These are phyloP conservation scores for Rubus parviflorus DNA, from an alignment of 306 rosid genomes.

Conservation along the genomic window DNA sequence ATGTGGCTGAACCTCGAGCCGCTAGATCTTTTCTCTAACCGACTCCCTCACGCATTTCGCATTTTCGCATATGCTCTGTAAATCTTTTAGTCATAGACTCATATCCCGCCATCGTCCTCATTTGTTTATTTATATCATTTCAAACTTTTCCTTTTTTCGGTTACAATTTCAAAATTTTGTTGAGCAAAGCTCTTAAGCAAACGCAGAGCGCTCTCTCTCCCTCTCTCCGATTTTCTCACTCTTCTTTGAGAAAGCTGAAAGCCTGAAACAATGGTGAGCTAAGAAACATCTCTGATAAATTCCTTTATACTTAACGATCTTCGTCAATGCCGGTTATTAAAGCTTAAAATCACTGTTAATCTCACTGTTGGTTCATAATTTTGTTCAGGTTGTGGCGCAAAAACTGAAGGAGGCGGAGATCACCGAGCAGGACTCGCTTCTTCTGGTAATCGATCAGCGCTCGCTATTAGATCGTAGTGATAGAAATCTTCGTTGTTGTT, in stretches of 20 bases:
- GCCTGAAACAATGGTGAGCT: slow-evolving; percentile 52
- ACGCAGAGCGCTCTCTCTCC: slow-evolving; percentile 15
- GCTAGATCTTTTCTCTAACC: background rate
- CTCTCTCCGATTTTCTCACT: slow-evolving; percentile 7
- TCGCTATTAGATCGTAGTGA: slow-evolving; percentile 17
- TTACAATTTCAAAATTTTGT: slow-evolving; percentile 29
- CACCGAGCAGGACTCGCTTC: slow-evolving; percentile 95
- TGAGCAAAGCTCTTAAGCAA: background rate
- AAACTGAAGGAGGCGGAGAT: slow-evolving; percentile 85
- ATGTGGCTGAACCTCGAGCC: background rate
- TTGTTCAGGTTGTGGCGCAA: slow-evolving; percentile 82
- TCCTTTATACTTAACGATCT: slow-evolving; percentile 19
- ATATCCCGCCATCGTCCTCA: slow-evolving; percentile 45
- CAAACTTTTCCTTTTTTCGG: background rate
- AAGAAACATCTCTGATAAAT: slow-evolving; percentile 4
- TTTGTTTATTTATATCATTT: background rate
- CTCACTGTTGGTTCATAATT: slow-evolving; percentile 3
- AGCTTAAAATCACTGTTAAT: background rate
- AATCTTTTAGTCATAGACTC: background rate
- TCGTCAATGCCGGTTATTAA: slow-evolving; percentile 1
- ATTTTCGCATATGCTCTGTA: background rate
- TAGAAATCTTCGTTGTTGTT: background rate
- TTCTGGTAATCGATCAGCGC: slow-evolving; percentile 62
- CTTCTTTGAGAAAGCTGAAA: slow-evolving; percentile 8
- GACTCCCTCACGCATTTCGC: slow-evolving; percentile 1